Base-by-base conservation (phyloP, 2,329 filamentous ascomycete genomes). In the Pseudocercospora musae region DNA sequence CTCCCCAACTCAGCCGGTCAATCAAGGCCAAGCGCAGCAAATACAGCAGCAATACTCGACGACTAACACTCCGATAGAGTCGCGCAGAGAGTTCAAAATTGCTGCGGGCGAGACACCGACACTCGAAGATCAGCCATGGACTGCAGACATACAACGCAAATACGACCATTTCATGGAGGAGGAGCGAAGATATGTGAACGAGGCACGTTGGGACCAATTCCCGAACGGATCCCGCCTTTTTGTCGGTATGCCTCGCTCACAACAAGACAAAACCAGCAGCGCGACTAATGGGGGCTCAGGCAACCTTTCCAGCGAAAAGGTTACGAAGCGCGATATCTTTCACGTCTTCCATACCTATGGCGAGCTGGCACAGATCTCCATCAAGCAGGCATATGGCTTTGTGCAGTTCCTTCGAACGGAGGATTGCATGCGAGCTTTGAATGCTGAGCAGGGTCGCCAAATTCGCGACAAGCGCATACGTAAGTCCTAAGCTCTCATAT, bases 301-400 rank as follows among this genome's bases (percentile, higher is more conserved):
- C 59, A 99, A 98, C 74, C 83, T 99, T 10, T 93, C 92, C 1
- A 94, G 90, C 58, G 94, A 98, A 75, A 89, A 93, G 73, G 93
- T 96, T 13, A 95, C 91, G 6, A 98, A 98, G 78, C 87, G 90
- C 68, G 93, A 98, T 76, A 87, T 98, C 8, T 98, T 96, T 77
- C 89, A 96, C 73, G 84, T 94, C 18, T 98, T 99, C 74, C 87
- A 92, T 73, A 85, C 84, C 61, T 93, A 92, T 74, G 95, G 95
- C 58, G 89, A 88, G 64, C 81, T 99, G 52, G 94, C 93, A 1
- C 95, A 99, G 75, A 95, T 98, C 63, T 96, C 92, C 0, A 91
- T 98, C 70, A 98, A 98, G 77, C 92, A 95, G 68, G 93, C 93
- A 1, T 98, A 96, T 77, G 95, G 95, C 1, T 99, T 98, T 74